phyloP scores from a whole-genome alignment of 139 green algal genomes.

The Deuterostichococcus epilithicus region DNA sequence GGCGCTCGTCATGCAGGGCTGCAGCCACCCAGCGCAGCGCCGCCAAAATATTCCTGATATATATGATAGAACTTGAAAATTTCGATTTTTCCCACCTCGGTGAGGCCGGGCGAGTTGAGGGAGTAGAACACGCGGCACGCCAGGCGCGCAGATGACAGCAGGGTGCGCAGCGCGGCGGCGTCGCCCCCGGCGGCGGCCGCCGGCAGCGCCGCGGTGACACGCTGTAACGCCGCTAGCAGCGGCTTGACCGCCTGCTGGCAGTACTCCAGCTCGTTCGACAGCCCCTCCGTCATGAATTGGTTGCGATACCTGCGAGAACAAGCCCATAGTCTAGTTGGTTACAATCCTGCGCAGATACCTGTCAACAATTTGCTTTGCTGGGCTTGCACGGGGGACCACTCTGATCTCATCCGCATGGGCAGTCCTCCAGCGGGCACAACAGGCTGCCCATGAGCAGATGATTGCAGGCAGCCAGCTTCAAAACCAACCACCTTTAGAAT shows the following conservation, averaged over 20 bases:
- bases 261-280: slow-evolving; percentile 69
- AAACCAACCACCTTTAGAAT: too few relatives aligned
- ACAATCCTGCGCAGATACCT: background rate
- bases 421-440: too few relatives aligned
- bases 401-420: too few relatives aligned
- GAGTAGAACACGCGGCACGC: slow-evolving; percentile 88
- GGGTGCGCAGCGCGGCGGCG: slow-evolving; percentile 38
- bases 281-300: slow-evolving; percentile 58
- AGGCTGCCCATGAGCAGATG: too few relatives aligned
- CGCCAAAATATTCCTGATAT: background rate
- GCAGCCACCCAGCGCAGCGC: too few relatives aligned
- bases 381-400: too few relatives aligned
- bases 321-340: too few relatives aligned
- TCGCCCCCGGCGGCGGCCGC: slow-evolving; percentile 17
- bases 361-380: too few relatives aligned
- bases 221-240: slow-evolving; percentile 50
- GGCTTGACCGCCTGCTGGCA: slow-evolving; percentile 74
- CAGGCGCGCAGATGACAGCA: slow-evolving; percentile 67
- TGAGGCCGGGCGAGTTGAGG: slow-evolving; percentile 88
- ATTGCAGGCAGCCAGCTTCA: too few relatives aligned
- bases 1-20: too few relatives aligned
- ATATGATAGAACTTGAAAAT: background rate
- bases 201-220: slow-evolving; percentile 21
- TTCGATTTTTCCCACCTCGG: slow-evolving; percentile 56
- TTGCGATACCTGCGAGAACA: slow-evolving; percentile 17